phyloP scores from a whole-genome alignment of 371 early-diverging fungal genomes.

The Enterocytospora artemiae region DNA sequence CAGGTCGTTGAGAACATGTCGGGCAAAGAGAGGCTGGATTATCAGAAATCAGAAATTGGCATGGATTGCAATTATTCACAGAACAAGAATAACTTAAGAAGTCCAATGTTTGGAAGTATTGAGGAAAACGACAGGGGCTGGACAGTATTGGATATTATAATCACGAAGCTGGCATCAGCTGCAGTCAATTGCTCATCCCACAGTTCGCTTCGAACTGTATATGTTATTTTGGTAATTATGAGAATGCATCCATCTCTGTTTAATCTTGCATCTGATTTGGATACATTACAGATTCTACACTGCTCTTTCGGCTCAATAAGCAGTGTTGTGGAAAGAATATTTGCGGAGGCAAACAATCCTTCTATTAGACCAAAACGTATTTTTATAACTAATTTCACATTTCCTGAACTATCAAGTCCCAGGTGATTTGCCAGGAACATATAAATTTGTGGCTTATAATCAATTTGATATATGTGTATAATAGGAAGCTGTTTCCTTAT shows the following conservation, averaged over 20 bases:
- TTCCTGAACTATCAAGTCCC: too few species aligned
- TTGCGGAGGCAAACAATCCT: slow-evolving; percentile 20
- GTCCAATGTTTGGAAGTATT: too few species aligned
- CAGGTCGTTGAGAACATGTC: slow-evolving; percentile 7
- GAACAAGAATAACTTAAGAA: too few species aligned
- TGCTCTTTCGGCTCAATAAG: slow-evolving; percentile 3
- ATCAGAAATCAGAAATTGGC: too few species aligned
- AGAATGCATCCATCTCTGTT: slow-evolving; percentile 34
- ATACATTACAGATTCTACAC: slow-evolving; percentile 15
- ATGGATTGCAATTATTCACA: too few species aligned
- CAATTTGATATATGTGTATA: too few species aligned
- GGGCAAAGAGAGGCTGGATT: too few species aligned
- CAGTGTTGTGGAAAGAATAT: slow-evolving; percentile 14
- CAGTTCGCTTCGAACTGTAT: slow-evolving; percentile 10
- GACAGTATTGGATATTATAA: not conserved
- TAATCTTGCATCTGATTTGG: slow-evolving; percentile 1
- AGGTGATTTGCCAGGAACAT: too few species aligned
- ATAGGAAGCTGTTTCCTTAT: too few species aligned
- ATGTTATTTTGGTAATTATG: slow-evolving; percentile 19
- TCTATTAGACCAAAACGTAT: slow-evolving; percentile 13
- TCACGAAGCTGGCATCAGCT: slow-evolving; percentile 6
- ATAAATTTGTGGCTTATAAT: too few species aligned
- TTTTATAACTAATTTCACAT: slow-evolving; percentile 29
- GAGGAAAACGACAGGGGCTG: not conserved
- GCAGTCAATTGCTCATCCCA: not conserved